Evolutionary conservation across 1,284 basidiomycete genomes (phyloP).

Genomic region (Tilletia caries): DNA sequence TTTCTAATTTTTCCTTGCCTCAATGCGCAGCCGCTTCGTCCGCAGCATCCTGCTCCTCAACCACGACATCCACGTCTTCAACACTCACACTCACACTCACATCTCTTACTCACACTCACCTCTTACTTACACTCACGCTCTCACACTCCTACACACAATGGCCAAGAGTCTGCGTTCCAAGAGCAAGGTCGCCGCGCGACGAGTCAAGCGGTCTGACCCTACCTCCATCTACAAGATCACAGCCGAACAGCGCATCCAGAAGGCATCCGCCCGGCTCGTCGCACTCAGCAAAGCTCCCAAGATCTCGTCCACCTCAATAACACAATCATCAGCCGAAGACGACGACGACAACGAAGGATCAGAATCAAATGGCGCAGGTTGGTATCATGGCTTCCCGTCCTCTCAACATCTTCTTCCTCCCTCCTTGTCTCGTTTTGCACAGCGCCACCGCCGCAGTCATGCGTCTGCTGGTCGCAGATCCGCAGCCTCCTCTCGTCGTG

Average conservation of each 20-base stretch:
- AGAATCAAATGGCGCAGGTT: not conserved
- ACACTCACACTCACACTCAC: too few relatives aligned
- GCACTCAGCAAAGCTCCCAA: not conserved
- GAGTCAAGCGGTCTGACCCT: constrained; percentile 9
- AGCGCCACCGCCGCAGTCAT: not conserved
- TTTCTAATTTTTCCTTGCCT: too few relatives aligned
- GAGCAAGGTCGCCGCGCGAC: constrained; percentile 11
- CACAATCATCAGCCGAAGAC: not conserved
- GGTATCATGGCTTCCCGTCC: not conserved
- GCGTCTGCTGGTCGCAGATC: not conserved
- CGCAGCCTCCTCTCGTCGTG: too few relatives aligned
- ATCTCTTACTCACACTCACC: not conserved
- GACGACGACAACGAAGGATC: not conserved
- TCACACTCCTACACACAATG: not conserved
- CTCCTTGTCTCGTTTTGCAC: not conserved
- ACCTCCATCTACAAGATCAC: constrained; percentile 11
- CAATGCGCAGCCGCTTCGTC: too few relatives aligned
- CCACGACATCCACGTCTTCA: too few relatives aligned
- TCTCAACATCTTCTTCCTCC: not conserved
- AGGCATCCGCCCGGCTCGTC: not conserved
- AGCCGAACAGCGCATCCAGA: constrained; percentile 11
- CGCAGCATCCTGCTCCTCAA: too few relatives aligned
- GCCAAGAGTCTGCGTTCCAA: constrained; percentile 14
- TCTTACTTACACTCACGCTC: not conserved
- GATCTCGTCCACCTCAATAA: not conserved